Percentiles rank a stretch among this genome's conserved stretches.
These are phyloP conservation scores for Cutaneotrichosporon curvatum DNA, from an alignment of 1,284 basidiomycete genomes.

Conservation along the genomic window DNA sequence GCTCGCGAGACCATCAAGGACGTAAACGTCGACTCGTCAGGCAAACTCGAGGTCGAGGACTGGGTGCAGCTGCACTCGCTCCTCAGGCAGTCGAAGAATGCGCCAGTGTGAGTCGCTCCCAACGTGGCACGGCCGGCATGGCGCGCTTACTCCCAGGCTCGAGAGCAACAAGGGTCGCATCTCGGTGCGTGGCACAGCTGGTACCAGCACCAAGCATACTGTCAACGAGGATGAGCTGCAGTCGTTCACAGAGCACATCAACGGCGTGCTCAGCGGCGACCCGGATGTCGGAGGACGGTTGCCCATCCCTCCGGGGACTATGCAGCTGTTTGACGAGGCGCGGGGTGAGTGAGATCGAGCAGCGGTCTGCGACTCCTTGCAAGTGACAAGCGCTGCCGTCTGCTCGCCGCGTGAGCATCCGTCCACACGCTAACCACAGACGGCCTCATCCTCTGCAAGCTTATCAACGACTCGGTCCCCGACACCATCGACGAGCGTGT, in stretches of 20 bases:
- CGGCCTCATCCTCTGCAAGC: slow-evolving; percentile 92
- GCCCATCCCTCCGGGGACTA: slow-evolving; percentile 93
- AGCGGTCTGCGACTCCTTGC: too few relatives aligned
- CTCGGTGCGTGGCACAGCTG: slow-evolving; percentile 80
- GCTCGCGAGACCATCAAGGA: slow-evolving; percentile 74
- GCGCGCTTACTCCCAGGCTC: slow-evolving; percentile 45
- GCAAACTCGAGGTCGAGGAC: slow-evolving; percentile 94
- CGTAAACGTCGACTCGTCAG: slow-evolving; percentile 88
- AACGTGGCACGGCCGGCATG: background rate
- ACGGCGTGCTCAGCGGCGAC: slow-evolving; percentile 80
- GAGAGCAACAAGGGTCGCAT: slow-evolving; percentile 78
- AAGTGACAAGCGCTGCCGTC: too few relatives aligned
- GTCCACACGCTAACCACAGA: slow-evolving; percentile 52
- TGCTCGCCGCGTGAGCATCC: too few relatives aligned
- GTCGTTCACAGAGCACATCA: slow-evolving; percentile 98
- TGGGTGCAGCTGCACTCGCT: slow-evolving; percentile 64
- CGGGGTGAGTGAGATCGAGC: slow-evolving; percentile 53
- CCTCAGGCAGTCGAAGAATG: slow-evolving; percentile 30
- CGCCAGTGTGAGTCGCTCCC: slow-evolving; percentile 32
- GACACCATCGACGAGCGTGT: slow-evolving; percentile 99
- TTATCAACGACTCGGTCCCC: slow-evolving; percentile 97
- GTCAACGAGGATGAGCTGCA: slow-evolving; percentile 95
- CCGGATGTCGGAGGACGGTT: slow-evolving; percentile 72
- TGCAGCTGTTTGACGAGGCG: slow-evolving; percentile 98
- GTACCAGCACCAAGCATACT: slow-evolving; percentile 92